phyloP scores from a whole-genome alignment of 225 moss, liverwort and hornwort genomes.

The Polytrichum formosum region DNA sequence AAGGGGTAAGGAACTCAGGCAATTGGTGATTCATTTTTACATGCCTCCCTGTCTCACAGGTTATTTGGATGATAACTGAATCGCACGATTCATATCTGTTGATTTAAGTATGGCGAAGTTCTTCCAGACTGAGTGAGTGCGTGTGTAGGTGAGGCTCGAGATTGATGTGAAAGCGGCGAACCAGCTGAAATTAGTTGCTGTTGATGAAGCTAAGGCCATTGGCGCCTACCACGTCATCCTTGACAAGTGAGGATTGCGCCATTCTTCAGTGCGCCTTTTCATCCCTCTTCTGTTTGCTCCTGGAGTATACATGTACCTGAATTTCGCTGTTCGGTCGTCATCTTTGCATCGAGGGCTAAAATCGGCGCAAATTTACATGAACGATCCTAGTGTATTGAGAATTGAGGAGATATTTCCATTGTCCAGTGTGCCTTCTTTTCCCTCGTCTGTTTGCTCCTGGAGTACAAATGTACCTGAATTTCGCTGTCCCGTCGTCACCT shows the following conservation, averaged over 20 bases:
- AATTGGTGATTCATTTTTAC: not conserved
- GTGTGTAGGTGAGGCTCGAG: constrained; percentile 36
- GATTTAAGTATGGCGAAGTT: not conserved
- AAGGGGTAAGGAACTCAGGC: constrained; percentile 21
- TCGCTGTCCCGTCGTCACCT: too few relatives aligned
- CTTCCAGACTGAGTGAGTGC: not conserved
- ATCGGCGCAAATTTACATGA: too few relatives aligned
- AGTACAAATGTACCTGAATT: too few relatives aligned
- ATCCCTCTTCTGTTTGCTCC: too few relatives aligned
- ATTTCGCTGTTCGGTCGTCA: too few relatives aligned
- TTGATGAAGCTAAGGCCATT: constrained; percentile 48
- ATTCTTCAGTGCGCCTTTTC: not conserved
- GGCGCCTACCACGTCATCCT: constrained; percentile 53
- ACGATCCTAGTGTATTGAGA: too few relatives aligned
- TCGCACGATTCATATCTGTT: too few relatives aligned
- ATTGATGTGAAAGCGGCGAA: constrained; percentile 49
- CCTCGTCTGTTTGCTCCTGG: too few relatives aligned
- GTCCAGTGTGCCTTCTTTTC: too few relatives aligned
- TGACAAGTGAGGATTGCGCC: constrained; percentile 32
- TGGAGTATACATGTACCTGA: too few relatives aligned
- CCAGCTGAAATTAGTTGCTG: constrained; percentile 31
- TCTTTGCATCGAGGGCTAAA: too few relatives aligned
- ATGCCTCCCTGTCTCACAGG: not conserved
- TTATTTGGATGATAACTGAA: not conserved
- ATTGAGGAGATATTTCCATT: too few relatives aligned